These are phyloP conservation scores for Ceratobasidium sp. DNA, from an alignment of 1,284 basidiomycete species.

Conservation along the genomic window DNA sequence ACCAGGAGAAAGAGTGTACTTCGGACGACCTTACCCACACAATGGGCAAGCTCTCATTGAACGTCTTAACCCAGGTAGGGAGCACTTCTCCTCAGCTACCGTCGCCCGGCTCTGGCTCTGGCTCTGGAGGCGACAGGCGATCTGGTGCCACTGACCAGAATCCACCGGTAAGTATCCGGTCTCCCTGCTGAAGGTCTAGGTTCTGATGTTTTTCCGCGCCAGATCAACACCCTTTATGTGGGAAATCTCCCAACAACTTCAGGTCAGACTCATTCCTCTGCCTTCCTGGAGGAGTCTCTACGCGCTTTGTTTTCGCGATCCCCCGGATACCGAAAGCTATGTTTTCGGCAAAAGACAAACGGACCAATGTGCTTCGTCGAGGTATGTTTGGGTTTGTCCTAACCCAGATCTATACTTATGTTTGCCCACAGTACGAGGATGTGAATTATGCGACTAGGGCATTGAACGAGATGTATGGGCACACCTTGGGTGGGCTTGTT, in stretches of 20 bases:
- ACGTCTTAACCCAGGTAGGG: constrained; percentile 59
- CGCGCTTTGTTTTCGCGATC: constrained; percentile 81
- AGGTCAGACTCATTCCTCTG: constrained; percentile 69
- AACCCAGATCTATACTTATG: constrained; percentile 13
- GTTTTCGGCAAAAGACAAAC: constrained; percentile 94
- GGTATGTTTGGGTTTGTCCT: constrained; percentile 59
- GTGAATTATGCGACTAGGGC: constrained; percentile 86
- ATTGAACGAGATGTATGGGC: constrained; percentile 90
- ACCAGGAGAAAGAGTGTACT: constrained; percentile 8
- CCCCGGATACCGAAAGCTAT: constrained; percentile 89
- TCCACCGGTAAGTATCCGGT: constrained; percentile 70
- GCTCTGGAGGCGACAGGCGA: constrained; percentile 54
- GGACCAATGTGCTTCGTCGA: constrained; percentile 98
- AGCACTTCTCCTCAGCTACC: constrained; percentile 61
- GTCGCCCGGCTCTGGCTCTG: constrained; percentile 60
- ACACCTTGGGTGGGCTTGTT: constrained; percentile 88
- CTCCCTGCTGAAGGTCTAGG: not conserved
- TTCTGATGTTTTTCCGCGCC: constrained; percentile 47
- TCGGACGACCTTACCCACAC: constrained; percentile 22
- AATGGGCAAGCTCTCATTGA: constrained; percentile 19
- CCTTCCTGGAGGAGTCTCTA: constrained; percentile 86
- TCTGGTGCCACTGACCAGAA: constrained; percentile 85
- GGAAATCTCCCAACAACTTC: constrained; percentile 88
- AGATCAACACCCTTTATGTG: constrained; percentile 95
- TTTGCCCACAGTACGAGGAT: constrained; percentile 80